Percentiles rank a stretch among this genome's conserved stretches.
Evolutionary conservation across 176 grass and related monocot species (phyloP).

Genomic region (Aegilops longissima): DNA sequence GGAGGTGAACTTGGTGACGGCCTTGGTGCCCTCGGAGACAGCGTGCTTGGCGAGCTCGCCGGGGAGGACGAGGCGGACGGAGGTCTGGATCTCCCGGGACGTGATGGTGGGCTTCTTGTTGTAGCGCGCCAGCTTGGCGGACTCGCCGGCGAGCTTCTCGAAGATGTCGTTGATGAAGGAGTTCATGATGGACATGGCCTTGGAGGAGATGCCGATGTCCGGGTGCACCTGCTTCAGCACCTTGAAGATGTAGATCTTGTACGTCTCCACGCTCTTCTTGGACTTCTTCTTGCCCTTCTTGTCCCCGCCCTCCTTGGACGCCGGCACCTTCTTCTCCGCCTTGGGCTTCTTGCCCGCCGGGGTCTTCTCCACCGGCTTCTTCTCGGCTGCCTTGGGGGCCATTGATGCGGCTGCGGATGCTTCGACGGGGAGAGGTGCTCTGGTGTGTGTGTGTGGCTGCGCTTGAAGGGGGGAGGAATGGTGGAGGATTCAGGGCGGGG

Average conservation of each 20-base stretch:
- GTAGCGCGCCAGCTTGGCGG: conserved; percentile 35
- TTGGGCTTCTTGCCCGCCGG: background rate
- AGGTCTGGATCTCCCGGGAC: conserved; percentile 57
- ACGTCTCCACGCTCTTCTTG: conserved; percentile 69
- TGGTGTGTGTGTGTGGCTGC: too few relatives aligned
- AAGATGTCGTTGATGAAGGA: conserved; percentile 93
- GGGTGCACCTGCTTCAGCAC: conserved; percentile 94
- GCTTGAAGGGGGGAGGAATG: background rate
- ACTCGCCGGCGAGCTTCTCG: conserved; percentile 74
- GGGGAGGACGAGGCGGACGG: conserved; percentile 59
- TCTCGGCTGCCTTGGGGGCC: background rate
- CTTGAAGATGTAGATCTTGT: conserved; percentile 99
- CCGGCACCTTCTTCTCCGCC: background rate
- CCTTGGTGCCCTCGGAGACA: conserved; percentile 64
- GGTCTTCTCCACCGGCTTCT: background rate
- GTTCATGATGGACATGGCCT: conserved; percentile 98
- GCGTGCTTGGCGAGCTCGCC: conserved; percentile 69
- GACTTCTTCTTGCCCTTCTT: conserved; percentile 25
- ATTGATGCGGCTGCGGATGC: background rate
- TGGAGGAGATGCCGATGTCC: conserved; percentile 90
- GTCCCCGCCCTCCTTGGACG: background rate
- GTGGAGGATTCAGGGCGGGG: background rate
- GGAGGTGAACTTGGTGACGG: conserved; percentile 60
- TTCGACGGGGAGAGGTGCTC: background rate
- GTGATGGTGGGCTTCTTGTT: conserved; percentile 72